Evolutionary conservation across 2,329 filamentous ascomycete species (phyloP).

Genomic region (Purpureocillium takamizusanense): DNA sequence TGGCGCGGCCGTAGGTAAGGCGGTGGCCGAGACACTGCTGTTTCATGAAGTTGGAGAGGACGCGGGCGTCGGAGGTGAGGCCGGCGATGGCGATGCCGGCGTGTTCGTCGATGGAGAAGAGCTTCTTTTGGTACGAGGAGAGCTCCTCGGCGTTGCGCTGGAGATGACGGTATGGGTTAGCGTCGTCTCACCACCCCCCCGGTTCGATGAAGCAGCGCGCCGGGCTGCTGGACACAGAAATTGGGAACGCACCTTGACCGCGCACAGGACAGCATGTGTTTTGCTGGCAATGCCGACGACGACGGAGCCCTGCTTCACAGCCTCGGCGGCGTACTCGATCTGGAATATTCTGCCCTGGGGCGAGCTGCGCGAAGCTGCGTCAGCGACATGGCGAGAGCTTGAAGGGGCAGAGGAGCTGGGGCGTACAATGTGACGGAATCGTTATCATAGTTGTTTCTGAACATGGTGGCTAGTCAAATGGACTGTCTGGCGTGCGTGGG

Average conservation of each 20-base stretch:
- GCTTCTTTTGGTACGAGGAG: constrained; percentile 99
- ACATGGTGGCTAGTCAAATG: constrained; percentile 57
- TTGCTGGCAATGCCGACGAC: constrained; percentile 97
- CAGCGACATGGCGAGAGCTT: constrained; percentile 2
- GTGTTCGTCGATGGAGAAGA: constrained; percentile 93
- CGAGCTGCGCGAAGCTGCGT: constrained; percentile 53
- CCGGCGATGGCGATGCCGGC: constrained; percentile 92
- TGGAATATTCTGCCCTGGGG: constrained; percentile 99
- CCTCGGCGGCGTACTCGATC: constrained; percentile 97
- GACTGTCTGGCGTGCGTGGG: constrained; percentile 2
- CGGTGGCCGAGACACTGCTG: constrained; percentile 94
- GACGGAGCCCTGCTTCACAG: constrained; percentile 97
- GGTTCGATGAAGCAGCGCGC: neutral
- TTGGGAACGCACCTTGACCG: constrained; percentile 78
- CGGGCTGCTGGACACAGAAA: too few species aligned
- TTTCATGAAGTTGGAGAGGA: constrained; percentile 99
- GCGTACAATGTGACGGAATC: constrained; percentile 97
- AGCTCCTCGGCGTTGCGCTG: constrained; percentile 98
- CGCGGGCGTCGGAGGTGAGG: constrained; percentile 92
- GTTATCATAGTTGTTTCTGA: constrained; percentile 99
- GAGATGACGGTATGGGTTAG: neutral
- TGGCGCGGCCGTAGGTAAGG: constrained; percentile 89
- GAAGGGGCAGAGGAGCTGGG: constrained; percentile 7
- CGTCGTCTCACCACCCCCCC: too few species aligned
- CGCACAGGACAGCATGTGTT: constrained; percentile 91